These are phyloP conservation scores for Scedosporium minutisporum DNA, from an alignment of 2,329 filamentous ascomycete genomes.

Conservation along the genomic window DNA sequence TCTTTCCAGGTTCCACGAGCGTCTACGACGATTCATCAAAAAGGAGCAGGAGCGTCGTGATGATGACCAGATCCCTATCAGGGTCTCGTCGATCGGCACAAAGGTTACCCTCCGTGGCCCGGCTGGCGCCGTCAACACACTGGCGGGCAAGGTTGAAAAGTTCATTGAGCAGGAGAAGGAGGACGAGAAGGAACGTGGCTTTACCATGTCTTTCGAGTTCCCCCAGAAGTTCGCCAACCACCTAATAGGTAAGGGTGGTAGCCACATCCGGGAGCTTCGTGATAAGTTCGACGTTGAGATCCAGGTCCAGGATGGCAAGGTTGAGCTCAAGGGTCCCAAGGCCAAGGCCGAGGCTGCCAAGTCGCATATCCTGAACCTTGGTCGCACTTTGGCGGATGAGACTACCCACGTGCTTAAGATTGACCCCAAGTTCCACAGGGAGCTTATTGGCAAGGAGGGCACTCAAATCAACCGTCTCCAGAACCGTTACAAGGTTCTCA, in stretches of 20 bases:
- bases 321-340: constrained; percentile 91
- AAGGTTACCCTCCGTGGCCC: constrained; percentile 70
- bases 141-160: constrained; percentile 61
- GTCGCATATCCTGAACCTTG: constrained; percentile 68
- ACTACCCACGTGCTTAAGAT: constrained; percentile 80
- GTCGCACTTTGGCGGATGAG: constrained; percentile 82
- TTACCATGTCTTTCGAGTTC: constrained; percentile 80
- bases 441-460: constrained; percentile 83
- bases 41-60: constrained; percentile 46
- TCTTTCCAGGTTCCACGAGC: constrained; percentile 47
- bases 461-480: constrained; percentile 86
- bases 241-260: constrained; percentile 59
- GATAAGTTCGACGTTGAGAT: constrained; percentile 65
- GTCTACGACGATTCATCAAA: constrained; percentile 53
- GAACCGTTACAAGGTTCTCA: constrained; percentile 83
- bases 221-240: constrained; percentile 92
- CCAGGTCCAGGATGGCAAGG: constrained; percentile 86
- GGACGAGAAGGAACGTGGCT: constrained; percentile 89
- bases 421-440: constrained; percentile 85
- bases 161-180: constrained; percentile 84
- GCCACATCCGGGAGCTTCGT: constrained; percentile 55
- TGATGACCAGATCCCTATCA: constrained; percentile 49
- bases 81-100: constrained; percentile 49
- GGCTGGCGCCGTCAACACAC: constrained; percentile 57
- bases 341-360: constrained; percentile 86